These are phyloP conservation scores for Claviceps maximensis DNA, from an alignment of 2,329 filamentous ascomycete species.

Conservation along the genomic window DNA sequence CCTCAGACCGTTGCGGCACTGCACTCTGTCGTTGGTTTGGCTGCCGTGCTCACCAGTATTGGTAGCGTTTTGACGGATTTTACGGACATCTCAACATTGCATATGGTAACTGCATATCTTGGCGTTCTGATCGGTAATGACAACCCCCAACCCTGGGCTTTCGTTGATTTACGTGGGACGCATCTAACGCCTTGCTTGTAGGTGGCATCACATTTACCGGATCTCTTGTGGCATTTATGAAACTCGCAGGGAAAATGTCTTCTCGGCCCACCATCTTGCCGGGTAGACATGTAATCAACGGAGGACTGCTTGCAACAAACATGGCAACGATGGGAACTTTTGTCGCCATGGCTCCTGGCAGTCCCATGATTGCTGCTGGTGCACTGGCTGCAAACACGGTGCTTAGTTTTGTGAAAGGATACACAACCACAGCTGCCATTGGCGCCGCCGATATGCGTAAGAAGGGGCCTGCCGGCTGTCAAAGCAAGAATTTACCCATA, in stretches of 20 bases:
- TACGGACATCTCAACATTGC: conserved; percentile 57
- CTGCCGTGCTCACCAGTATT: conserved; percentile 77
- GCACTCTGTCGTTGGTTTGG: conserved; percentile 80
- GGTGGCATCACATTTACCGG: conserved; percentile 81
- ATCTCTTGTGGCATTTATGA: conserved; percentile 79
- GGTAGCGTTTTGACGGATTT: conserved; percentile 71
- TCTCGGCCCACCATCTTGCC: conserved; percentile 61
- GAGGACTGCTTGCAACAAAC: conserved; percentile 60
- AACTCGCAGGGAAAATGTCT: conserved; percentile 70
- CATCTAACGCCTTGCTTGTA: conserved; percentile 10
- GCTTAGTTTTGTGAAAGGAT: conserved; percentile 75
- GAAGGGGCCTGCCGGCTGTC: conserved; percentile 3
- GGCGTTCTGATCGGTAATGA: conserved; percentile 63
- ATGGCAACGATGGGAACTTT: conserved; percentile 75
- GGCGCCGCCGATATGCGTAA: conserved; percentile 83
- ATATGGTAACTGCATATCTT: conserved; percentile 75
- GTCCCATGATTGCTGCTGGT: conserved; percentile 63
- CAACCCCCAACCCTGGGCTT: background rate
- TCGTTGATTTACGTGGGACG: background rate
- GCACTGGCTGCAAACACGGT: conserved; percentile 64
- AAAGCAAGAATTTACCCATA: background rate
- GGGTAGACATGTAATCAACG: conserved; percentile 64
- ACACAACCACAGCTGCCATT: conserved; percentile 76
- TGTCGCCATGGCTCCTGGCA: conserved; percentile 66
- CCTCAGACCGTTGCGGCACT: conserved; percentile 82